A percentile compares a stretch with the other conserved stretches of the same genome.
phyloP scores from a whole-genome alignment of 768 basidiomycete genomes.

The Tulasnella calospora region DNA sequence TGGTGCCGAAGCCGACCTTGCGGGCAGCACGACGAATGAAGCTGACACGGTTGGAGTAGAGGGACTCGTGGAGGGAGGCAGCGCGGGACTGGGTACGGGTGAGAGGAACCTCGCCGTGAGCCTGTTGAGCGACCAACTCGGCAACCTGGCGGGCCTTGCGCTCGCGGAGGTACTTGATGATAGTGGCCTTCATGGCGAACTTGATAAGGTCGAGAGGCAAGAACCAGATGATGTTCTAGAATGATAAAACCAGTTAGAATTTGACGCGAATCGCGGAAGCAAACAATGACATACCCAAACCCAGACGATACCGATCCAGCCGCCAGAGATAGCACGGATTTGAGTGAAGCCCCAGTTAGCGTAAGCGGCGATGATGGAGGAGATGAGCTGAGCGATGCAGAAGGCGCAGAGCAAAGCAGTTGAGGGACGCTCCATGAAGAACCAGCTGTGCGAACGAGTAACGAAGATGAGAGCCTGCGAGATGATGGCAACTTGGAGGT shows the following conservation, averaged over 20 bases:
- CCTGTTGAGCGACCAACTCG: constrained; percentile 40
- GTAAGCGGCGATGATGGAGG: constrained; percentile 92
- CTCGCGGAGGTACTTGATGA: constrained; percentile 78
- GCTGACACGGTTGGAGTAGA: constrained; percentile 92
- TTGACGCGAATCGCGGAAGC: neutral
- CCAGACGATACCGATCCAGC: constrained; percentile 98
- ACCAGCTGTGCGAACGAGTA: constrained; percentile 89
- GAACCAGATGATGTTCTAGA: constrained; percentile 93
- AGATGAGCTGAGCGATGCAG: constrained; percentile 87
- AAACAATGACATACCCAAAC: constrained; percentile 64
- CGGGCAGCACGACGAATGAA: constrained; percentile 86
- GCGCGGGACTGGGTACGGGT: constrained; percentile 85
- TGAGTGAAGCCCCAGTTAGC: constrained; percentile 92
- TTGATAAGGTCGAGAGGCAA: constrained; percentile 92
- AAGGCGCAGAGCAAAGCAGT: constrained; percentile 84
- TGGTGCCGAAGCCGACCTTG: constrained; percentile 74
- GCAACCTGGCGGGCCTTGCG: constrained; percentile 48
- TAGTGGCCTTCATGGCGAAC: constrained; percentile 90
- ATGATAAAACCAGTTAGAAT: constrained; percentile 27
- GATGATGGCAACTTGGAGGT: constrained; percentile 97
- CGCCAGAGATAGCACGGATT: constrained; percentile 73
- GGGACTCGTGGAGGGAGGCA: constrained; percentile 81
- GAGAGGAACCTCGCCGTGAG: constrained; percentile 59
- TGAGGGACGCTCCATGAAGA: constrained; percentile 96
- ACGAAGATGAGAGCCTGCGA: constrained; percentile 97